phyloP scores from a whole-genome alignment of 164 flowering plant genomes.

The Chimonanthus praecox region DNA sequence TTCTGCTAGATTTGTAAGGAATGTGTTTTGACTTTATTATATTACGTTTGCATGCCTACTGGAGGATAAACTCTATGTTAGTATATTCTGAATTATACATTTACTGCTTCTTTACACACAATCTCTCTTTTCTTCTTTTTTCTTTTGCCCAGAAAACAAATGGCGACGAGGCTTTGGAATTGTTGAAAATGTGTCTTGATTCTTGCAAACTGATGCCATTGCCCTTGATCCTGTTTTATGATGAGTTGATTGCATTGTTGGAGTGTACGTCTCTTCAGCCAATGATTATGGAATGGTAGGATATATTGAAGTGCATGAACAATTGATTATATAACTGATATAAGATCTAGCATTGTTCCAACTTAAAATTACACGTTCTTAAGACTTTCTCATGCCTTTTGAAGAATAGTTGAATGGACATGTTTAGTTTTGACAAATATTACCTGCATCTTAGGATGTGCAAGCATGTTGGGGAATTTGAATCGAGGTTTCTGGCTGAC shows the following conservation, averaged over 20 bases:
- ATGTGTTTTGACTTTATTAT: neutral
- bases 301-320: neutral
- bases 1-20: neutral
- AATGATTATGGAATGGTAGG: constrained; percentile 66
- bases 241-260: constrained; percentile 52
- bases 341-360: neutral
- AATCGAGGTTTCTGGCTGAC: constrained; percentile 62
- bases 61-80: neutral
- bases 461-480: constrained; percentile 72
- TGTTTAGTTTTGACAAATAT: neutral
- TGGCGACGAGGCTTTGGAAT: constrained; percentile 69
- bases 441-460: constrained; percentile 47
- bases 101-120: neutral
- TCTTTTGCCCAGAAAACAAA: constrained; percentile 48
- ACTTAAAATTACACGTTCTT: neutral
- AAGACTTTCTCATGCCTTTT: constrained; percentile 3
- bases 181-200: constrained; percentile 50
- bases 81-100: neutral
- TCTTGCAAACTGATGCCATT: constrained; percentile 58
- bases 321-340: neutral
- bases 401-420: neutral
- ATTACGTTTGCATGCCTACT: neutral
- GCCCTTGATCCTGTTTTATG: constrained; percentile 62
- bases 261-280: constrained; percentile 49
- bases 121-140: neutral